phyloP scores from a whole-genome alignment of 129 eudicot species.

The Pseudognaphalium luteoalbum region DNA sequence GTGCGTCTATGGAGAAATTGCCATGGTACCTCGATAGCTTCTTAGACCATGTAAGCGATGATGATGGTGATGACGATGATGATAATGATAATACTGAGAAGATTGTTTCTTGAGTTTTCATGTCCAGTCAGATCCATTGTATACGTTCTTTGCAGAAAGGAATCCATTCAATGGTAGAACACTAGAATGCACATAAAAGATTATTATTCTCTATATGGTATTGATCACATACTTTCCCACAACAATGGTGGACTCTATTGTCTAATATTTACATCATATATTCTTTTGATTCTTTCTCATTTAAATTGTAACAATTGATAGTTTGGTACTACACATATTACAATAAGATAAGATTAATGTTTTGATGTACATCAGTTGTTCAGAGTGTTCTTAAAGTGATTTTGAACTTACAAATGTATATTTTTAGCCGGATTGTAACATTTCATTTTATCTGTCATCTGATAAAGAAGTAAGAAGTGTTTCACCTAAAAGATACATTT shows the following conservation, averaged over 20 bases:
- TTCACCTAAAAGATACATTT: too few species aligned
- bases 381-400: background rate
- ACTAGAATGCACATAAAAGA: constrained; percentile 16
- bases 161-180: background rate
- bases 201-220: background rate
- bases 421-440: too few species aligned
- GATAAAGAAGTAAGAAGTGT: too few species aligned
- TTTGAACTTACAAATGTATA: background rate
- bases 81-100: background rate
- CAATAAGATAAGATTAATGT: background rate
- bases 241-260: background rate
- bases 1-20: constrained; percentile 57
- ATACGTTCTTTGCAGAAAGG: background rate
- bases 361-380: background rate
- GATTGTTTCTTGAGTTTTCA: constrained; percentile 20
- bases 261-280: too few species aligned
- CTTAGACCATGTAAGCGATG: constrained; percentile 56
- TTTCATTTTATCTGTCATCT: too few species aligned
- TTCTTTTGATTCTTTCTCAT: background rate
- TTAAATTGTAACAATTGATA: constrained; percentile 10
- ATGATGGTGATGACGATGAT: constrained; percentile 15
- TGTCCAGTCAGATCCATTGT: background rate
- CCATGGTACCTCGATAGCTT: constrained; percentile 64
- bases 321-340: background rate
- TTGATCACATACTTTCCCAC: background rate